Evolutionary conservation across 2,329 filamentous ascomycete species (phyloP), one percentile per base, ranked within the genome.

Genomic region (Pestalotiopsis fici): DNA sequence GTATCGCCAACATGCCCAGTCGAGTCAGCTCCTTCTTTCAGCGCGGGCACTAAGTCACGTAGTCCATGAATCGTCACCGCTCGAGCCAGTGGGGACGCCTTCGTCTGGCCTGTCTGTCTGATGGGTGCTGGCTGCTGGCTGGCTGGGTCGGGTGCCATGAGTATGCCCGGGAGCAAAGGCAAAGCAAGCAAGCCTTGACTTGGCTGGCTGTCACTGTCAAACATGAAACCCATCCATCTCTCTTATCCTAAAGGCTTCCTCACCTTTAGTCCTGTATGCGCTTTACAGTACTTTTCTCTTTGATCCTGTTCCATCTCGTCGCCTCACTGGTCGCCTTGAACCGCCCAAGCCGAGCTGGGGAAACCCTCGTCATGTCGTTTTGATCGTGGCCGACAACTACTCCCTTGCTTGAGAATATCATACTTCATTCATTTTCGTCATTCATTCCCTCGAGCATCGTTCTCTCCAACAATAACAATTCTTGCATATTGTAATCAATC

Each of bases 21-120:
- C 61, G 61, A 64, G 61, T 64, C 61, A 64, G 39, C 21, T 31
- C 25, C n/a, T 28, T 55, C 28, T n/a, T 23, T 64, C 61, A 31
- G 23, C 27, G 61, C 61, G 61, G 61, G 61, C 61, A 64, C 61
- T 64, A 64, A 55, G 15, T n/a, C 37, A 47, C n/a, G 50, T 28
- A 43, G 47, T 54, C 39, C 55, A 57, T 60, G 61, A 31, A 64
- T 64, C 61, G 61, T 64, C 61, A 64, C 61, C 61, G 61, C 61
- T 64, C n/a, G 37, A 37, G 28, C 57, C 57, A 31, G 57, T 60
- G 37, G 55, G 23, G 60, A 63, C 27, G 18, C 60, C 35, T 23
- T 12, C 31, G 31, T 11, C 31, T 35, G 31, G 31, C 31, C 31
- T 35, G 31, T 27, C 55, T 27, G 25, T 31, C 23, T 13, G 25